Evolutionary conservation across 495 filamentous ascomycete species (phyloP), one percentile per base, ranked within the genome.

Genomic region (Penicillium malachiteum): DNA sequence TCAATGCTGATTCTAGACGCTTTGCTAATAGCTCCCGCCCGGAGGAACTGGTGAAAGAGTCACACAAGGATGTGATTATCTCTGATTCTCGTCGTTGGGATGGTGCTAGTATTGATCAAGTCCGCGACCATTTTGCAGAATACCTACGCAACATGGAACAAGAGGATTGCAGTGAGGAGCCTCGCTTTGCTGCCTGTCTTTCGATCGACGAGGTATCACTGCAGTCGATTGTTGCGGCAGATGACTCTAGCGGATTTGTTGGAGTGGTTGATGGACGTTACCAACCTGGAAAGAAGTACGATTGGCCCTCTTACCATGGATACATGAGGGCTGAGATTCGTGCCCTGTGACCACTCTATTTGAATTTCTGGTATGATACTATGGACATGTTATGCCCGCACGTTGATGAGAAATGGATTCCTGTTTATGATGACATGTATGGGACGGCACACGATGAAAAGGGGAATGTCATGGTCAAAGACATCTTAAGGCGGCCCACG

Each of bases 21-120:
- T 5, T 5, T 6, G 1, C 7, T 12, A 21, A 41, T 40, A 0
- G 40, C 14, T 3, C 35, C 48, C 48, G 35, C 35, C 39, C 39
- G 10, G 40, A 53, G 16, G 40, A 44, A 44, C 16, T 53, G 31
- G 31, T 53, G 13, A 33, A 44, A 13, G 31, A 45, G 18, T 37
- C 50, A 17, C 40, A 53, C 45, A 53, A 53, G 41, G 50, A 53
- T 18, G 50, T 45, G n/a, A 45, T 53, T 13, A 34, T 53, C 41
- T 45, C 50, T 17, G 50, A 53, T 32, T 2, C 34, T 11, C 34
- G 48, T 16, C 33, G 18, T 43, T 59, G 33, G 48, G 35, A 32
- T 18, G 17, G 5, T 46, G 51, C 56, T 42, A 37, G 38, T 10
- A 39, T 39, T 16, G 17, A 43, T 14, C 26, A 53, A 45, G 41